phyloP scores from a whole-genome alignment of 2,329 filamentous ascomycete genomes.

The Sporothrix pallida region DNA sequence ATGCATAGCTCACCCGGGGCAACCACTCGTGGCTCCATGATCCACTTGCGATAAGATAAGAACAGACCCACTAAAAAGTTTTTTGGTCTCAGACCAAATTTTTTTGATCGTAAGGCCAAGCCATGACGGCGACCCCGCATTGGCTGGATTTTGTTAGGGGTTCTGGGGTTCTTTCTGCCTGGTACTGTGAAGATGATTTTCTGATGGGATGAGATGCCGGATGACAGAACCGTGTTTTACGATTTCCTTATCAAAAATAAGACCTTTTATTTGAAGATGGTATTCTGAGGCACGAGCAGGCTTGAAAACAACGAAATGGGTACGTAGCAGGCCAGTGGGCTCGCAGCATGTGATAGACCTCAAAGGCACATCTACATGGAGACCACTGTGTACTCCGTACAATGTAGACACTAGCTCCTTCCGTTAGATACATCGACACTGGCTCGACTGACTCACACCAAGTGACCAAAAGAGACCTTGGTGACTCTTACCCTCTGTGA shows the following conservation, averaged over 20 bases:
- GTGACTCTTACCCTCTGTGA: not conserved
- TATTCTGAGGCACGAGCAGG: too few relatives aligned
- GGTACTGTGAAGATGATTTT: too few relatives aligned
- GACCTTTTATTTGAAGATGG: too few relatives aligned
- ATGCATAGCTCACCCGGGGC: slow-evolving; percentile 34
- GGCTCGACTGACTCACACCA: not conserved
- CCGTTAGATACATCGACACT: not conserved
- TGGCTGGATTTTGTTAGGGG: slow-evolving; percentile 1
- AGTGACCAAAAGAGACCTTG: not conserved
- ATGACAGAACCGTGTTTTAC: too few relatives aligned
- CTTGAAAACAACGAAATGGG: too few relatives aligned
- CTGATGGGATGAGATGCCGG: not conserved
- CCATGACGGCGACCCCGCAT: slow-evolving; percentile 23
- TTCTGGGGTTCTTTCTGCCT: not conserved
- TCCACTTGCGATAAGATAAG: slow-evolving; percentile 35
- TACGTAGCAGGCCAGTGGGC: too few relatives aligned
- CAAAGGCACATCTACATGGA: too few relatives aligned
- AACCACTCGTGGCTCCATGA: slow-evolving; percentile 25
- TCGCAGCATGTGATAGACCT: too few relatives aligned
- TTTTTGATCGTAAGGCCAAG: slow-evolving; percentile 20
- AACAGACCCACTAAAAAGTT: slow-evolving; percentile 33
- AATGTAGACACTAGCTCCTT: not conserved
- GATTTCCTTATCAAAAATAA: too few relatives aligned
- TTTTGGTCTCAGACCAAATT: slow-evolving; percentile 22
- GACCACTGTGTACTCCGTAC: too few relatives aligned